Base-by-base conservation (phyloP, 768 basidiomycete species). In the Russula compacta region DNA sequence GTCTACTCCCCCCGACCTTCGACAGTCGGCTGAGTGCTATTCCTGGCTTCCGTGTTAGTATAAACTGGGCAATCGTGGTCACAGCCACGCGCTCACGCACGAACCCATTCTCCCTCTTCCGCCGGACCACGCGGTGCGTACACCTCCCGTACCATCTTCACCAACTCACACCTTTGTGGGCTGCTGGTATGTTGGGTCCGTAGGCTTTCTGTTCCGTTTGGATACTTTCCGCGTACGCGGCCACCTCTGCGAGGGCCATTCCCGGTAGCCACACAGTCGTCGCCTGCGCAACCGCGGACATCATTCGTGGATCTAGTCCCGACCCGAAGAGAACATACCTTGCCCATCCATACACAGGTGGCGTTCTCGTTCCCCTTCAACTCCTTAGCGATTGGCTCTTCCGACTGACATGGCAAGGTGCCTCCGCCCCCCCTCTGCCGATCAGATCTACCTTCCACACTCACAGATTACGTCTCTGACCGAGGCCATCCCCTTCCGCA, bases 181-280 rank as follows among this genome's bases (percentile, higher is more conserved):
- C n/a, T 15, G 24, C 49, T 36, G 33, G 15, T n/a, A 15, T 42
- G 15, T 39, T 17, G 39, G 21, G 7, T 8, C 3, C 10, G 2
- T 36, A 65, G 64, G 29, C 38, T 65, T 14, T 57, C 46, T n/a
- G 60, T 65, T 15, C 64, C 64, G 1, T 58, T 65, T 10, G 21
- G 8, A 29, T 65, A 55, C 40, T n/a, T 48, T 24, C 60, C 56
- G 8, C 60, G 55, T 3, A 65, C 64, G 15, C 60, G 64, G 38
- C 64, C 64, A 15, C 40, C 49, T 14, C 6, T 5, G 24, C 42
- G 32, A 21, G 64, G 56, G 12, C 64, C 60, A 4, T 58, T 62
- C 19, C 56, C 64, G 6, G 9, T 44, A 17, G n/a, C 12, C 2
- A 35, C 38, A 9, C 6, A 12, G 32, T 35, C 4, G 7, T 39